Percentiles rank a stretch among this genome's conserved stretches.
Evolutionary conservation across 78 protist genomes (phyloP).

Genomic region (Dictyostelium firmibasis): DNA sequence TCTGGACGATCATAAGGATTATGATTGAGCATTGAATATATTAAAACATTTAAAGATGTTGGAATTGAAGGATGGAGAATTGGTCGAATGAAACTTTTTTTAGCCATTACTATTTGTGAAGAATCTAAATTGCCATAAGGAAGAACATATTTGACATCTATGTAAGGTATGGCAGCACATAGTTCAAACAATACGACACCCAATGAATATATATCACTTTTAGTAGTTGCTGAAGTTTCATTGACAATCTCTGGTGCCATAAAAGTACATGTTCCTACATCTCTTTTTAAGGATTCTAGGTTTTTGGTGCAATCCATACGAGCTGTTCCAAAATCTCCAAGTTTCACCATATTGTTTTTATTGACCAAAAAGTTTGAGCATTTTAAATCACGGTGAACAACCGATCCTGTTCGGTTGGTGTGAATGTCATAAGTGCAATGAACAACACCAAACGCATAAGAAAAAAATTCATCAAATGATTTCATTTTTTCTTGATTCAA

Average conservation of each 20-base stretch:
- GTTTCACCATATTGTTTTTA: neutral
- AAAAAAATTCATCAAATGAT: neutral
- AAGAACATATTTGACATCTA: neutral
- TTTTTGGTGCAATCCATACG: neutral
- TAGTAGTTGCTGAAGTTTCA: neutral
- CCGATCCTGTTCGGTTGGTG: neutral
- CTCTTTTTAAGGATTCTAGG: neutral
- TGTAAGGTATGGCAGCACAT: neutral
- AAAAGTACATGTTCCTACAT: neutral
- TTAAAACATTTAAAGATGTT: neutral
- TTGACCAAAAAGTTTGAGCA: neutral
- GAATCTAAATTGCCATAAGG: neutral
- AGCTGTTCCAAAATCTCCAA: neutral
- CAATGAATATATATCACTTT: neutral
- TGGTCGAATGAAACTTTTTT: neutral
- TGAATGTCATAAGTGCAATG: neutral
- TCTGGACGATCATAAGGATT: neutral
- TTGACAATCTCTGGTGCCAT: neutral
- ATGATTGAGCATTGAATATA: neutral
- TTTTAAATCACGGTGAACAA: neutral
- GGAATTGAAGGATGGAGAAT: neutral
- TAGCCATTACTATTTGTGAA: too few species aligned
- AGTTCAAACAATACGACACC: neutral
- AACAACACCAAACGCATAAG: neutral
- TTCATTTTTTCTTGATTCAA: neutral